Percentiles rank a stretch among this genome's conserved stretches.
phyloP scores from a whole-genome alignment of 2,329 filamentous ascomycete genomes.

The Fusarium virguliforme region DNA sequence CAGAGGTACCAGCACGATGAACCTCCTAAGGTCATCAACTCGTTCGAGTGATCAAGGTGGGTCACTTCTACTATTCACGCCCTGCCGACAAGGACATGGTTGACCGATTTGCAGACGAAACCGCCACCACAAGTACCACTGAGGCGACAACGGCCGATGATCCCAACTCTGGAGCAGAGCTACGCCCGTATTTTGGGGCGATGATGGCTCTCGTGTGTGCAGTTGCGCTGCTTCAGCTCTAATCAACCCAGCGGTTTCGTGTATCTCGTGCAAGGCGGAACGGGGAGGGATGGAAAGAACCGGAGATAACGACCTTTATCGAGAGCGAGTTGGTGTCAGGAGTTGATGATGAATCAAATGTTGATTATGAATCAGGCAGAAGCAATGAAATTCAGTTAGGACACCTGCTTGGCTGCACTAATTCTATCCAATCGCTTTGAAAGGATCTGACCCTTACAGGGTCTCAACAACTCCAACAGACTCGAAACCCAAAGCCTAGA shows the following conservation, averaged over 20 bases:
- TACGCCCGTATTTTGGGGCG: background rate
- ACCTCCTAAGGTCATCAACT: background rate
- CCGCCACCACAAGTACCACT: background rate
- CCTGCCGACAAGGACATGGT: background rate
- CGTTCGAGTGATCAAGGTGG: background rate
- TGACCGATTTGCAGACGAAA: background rate
- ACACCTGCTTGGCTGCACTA: too few species aligned
- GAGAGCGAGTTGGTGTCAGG: too few species aligned
- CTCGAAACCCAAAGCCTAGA: background rate
- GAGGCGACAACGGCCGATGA: background rate
- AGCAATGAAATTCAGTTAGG: too few species aligned
- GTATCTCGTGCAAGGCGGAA: too few species aligned
- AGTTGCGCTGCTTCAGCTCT: background rate
- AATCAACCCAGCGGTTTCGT: background rate
- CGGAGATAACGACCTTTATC: too few species aligned
- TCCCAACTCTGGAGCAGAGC: background rate
- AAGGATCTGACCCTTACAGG: too few species aligned
- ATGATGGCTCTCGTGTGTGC: background rate
- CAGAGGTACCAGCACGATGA: constrained; percentile 4
- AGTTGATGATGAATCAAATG: too few species aligned
- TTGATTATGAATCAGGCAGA: too few species aligned
- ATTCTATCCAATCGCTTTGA: too few species aligned
- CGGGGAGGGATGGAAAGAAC: too few species aligned
- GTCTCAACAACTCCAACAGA: background rate
- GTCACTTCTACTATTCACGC: background rate